Evolutionary conservation across 2,329 filamentous ascomycete genomes (phyloP), one percentile per base, ranked within the genome.

Genomic region (Gremmenia infestans): DNA sequence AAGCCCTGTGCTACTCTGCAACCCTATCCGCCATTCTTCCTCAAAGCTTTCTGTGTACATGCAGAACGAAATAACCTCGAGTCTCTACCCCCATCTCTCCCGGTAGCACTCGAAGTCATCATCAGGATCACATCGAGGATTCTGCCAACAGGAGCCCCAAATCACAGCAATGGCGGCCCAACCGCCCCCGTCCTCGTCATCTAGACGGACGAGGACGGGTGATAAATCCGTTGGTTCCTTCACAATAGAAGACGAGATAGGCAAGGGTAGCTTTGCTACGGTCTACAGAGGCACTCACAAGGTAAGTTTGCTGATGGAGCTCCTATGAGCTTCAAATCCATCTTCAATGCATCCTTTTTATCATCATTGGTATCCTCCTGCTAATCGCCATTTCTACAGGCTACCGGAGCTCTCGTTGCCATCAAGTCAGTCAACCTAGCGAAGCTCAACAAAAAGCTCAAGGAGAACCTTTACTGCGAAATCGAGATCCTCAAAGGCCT

Each of bases 211-310:
- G 63, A 72, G 69, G 65, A 64, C 68, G 59, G 66, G 67, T 63
- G 73, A 75, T 54, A 73, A 71, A 65, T 72, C 94, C 67, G 90
- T 91, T 64, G 85, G 88, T 68, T 63, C 62, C 12, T 97, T 95
- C 73, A 81, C 82, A 67, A 86, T 93, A 68, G 83, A 91, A 65
- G 86, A 88, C 65, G 90, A 97, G 76, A 97, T 97, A 71, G 94
- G 94, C 61, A 94, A 94, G 76, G 94, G 94, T 60, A 97, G 94
- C 77, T 99, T 97, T 78, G 94, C 94, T 63, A 91, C 91, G 64
- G 94, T 99, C 63, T 97, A 94, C 72, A 84, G 88, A 71, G 91
- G 89, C 62, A 85, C 86, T 65, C 89, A 95, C 74, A 88, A 88
- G 76, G 91, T 96, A 76, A 74, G 86, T 75, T 40, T 40, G 32